Conservation (phyloP, 2,329 filamentous ascomycete genomes). For the Colletotrichum nymphaeae region DNA sequence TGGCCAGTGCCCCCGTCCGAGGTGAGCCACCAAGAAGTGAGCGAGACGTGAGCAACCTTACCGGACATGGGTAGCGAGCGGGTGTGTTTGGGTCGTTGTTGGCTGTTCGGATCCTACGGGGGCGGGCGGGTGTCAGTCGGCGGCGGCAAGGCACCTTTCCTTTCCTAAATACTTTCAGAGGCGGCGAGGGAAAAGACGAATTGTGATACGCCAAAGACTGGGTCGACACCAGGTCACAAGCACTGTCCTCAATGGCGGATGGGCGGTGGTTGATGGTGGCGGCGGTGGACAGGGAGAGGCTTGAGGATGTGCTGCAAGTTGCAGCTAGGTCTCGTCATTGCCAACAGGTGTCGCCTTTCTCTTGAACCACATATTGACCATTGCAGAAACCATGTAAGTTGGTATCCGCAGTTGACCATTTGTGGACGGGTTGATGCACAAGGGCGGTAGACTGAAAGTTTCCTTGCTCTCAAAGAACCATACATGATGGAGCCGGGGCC, state of each 20-base stretch:
- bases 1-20: background rate
- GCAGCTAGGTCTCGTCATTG: background rate
- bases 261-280: slow-evolving; percentile 4
- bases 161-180: background rate
- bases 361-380: background rate
- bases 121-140: slow-evolving; percentile 17
- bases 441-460: background rate
- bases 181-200: slow-evolving; percentile 7
- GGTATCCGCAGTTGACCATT: background rate
- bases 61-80: slow-evolving; percentile 16
- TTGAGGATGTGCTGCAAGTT: background rate
- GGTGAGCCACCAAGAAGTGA: background rate
- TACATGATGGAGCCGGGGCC: background rate
- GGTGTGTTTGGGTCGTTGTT: slow-evolving; percentile 10
- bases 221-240: slow-evolving; percentile 29
- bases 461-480: background rate
- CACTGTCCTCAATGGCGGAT: background rate
- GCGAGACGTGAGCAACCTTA: background rate
- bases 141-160: slow-evolving; percentile 20
- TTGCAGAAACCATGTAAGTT: background rate
- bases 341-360: background rate
- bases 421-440: background rate
- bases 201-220: slow-evolving; percentile 11
- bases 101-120: slow-evolving; percentile 26
- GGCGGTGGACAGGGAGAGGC: background rate